These are phyloP conservation scores for Pleurostoma richardsiae DNA, from an alignment of 2,329 filamentous ascomycete genomes.

Conservation along the genomic window DNA sequence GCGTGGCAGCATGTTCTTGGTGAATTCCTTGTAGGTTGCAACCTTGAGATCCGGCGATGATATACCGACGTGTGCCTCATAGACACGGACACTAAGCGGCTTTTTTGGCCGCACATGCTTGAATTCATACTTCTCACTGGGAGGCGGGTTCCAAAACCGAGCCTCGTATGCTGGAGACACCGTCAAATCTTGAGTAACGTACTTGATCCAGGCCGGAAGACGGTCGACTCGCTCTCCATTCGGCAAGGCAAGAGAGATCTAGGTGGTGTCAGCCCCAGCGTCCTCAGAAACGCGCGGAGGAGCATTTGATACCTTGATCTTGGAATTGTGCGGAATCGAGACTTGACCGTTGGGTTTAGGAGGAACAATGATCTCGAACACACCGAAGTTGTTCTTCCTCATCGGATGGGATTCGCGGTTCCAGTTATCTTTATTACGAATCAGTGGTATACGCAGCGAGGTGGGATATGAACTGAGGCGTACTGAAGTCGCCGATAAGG, in stretches of 20 bases:
- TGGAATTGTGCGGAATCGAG: conserved; percentile 87
- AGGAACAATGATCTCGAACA: conserved; percentile 78
- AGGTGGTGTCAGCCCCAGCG: not conserved
- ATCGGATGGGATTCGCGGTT: conserved; percentile 77
- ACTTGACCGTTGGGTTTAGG: conserved; percentile 64
- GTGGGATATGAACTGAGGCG: conserved; percentile 18
- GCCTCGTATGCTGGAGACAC: conserved; percentile 93
- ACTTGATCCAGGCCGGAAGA: conserved; percentile 93
- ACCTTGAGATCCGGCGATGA: conserved; percentile 86
- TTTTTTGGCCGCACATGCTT: conserved; percentile 79
- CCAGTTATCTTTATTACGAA: conserved; percentile 65
- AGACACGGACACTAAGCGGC: conserved; percentile 82
- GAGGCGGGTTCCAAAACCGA: conserved; percentile 92
- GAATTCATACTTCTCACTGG: conserved; percentile 72
- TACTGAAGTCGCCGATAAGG: conserved; percentile 93
- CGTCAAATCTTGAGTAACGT: conserved; percentile 86
- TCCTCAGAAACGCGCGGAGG: no score
- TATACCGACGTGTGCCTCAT: conserved; percentile 98
- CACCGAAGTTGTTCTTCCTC: conserved; percentile 78
- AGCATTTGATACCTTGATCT: conserved; percentile 68
- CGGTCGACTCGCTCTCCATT: conserved; percentile 79
- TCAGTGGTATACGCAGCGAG: no score
- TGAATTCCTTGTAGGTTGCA: conserved; percentile 96
- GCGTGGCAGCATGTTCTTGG: conserved; percentile 81
- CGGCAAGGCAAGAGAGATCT: conserved; percentile 82